Evolutionary conservation across 31 red algal genomes (phyloP), one percentile per base, ranked within the genome.

Genomic region (Endocladia muricata): DNA sequence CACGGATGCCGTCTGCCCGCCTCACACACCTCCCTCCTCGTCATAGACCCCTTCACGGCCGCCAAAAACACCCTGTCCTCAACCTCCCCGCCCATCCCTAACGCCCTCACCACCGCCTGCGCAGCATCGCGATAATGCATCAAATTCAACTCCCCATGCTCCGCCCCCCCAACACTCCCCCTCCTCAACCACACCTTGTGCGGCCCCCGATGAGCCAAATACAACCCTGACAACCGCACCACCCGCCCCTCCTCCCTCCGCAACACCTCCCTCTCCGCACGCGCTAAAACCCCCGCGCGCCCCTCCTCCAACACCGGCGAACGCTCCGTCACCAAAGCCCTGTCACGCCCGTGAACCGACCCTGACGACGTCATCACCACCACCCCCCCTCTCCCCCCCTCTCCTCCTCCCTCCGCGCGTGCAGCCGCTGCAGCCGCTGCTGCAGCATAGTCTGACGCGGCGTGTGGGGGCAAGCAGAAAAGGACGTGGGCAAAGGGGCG

Each of bases 81-180:
- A 3, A 23, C 17, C 31, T 37, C 3, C 1, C 70, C 54, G 36
- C 48, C 37, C 9, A 71, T 33, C 25, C 55, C 34, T 33, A 96
- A 57, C 2, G 80, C 88, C 23, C 52, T 65, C n/a, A 96, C 69
- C 55, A 88, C 60, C 32, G 84, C 83, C 44, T 71, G 41, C 0
- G 94, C 94, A 36, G 94, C 94, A 73, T 96, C 94, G 4, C 82
- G 75, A 73, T 96, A 96, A 48, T 86, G 82, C 37, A 96, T 44
- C 41, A 96, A 37, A 47, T 90, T 96, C 41, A 96, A 41, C 15
- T 64, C 31, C 3, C 49, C 49, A 39, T 83, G 42, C 13, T 61
- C 82, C 17, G 21, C 29, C 15, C 88, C 94, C 3, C 37, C 19
- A 29, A 88, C 88, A 3, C 11, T 9, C 2, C 65, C 49, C 3